Conservation (phyloP, 495 filamentous ascomycete species). For the Oleoguttula mirabilis region DNA sequence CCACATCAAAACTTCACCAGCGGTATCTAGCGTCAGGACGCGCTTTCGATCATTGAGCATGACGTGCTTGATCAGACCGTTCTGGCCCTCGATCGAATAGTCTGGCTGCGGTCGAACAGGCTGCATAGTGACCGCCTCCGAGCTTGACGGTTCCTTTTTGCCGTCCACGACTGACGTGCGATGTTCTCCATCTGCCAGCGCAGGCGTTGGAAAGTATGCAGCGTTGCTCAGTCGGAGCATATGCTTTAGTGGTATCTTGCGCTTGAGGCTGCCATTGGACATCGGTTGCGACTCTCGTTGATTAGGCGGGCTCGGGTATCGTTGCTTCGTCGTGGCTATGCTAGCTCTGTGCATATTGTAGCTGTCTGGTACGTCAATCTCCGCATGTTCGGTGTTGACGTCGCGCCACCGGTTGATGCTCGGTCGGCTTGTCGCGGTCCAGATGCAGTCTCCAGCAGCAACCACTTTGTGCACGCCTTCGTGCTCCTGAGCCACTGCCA, state of each 20-base stretch:
- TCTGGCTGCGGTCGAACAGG: conserved; percentile 42
- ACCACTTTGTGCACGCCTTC: conserved; percentile 80
- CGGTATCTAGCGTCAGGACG: conserved; percentile 84
- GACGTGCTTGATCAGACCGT: conserved; percentile 86
- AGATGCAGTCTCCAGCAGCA: conserved; percentile 67
- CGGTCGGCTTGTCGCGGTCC: conserved; percentile 87
- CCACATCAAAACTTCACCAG: conserved; percentile 93
- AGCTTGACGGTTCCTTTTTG: conserved; percentile 2
- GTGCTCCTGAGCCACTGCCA: conserved; percentile 83
- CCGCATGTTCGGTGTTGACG: conserved; percentile 61
- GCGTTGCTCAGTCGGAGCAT: conserved; percentile 74
- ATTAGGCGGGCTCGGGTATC: conserved; percentile 9
- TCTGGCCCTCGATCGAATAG: conserved; percentile 86
- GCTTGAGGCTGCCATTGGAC: conserved; percentile 35
- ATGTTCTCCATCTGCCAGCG: conserved; percentile 7
- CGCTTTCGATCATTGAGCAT: conserved; percentile 83
- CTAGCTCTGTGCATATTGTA: conserved; percentile 28
- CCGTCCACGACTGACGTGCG: conserved; percentile 1
- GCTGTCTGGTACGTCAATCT: conserved; percentile 33
- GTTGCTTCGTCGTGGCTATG: conserved; percentile 20
- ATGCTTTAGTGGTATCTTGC: conserved; percentile 63
- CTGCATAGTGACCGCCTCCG: conserved; percentile 10
- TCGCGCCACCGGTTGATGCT: conserved; percentile 92
- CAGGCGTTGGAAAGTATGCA: conserved; percentile 49
- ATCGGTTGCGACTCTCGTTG: neutral